phyloP scores from a whole-genome alignment of 169 alveolate genomes.

The Eimeria necatrix region DNA sequence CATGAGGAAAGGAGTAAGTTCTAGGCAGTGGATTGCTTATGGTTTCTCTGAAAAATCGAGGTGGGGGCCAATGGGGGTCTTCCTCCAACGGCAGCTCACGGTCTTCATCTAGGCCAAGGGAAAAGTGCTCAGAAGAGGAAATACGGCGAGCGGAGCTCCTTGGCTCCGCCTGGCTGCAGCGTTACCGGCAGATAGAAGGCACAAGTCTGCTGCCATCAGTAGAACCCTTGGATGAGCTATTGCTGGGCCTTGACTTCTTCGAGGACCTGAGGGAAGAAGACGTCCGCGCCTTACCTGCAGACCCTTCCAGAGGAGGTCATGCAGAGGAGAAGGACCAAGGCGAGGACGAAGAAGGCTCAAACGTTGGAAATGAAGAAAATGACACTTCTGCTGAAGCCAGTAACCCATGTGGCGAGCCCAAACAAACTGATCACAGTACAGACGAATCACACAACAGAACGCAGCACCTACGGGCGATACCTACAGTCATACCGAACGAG shows the following conservation, averaged over 20 bases:
- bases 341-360: neutral
- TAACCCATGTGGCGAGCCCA: neutral
- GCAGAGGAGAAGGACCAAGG: neutral
- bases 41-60: slow-evolving; percentile 21
- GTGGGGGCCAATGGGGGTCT: slow-evolving; percentile 47
- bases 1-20: neutral
- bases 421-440: neutral
- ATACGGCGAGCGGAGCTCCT: slow-evolving; percentile 56
- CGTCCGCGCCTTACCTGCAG: neutral
- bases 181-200: slow-evolving; percentile 76
- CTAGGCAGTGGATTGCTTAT: neutral
- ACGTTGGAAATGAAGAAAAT: neutral
- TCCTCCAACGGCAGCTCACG: neutral
- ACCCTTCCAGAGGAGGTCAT: neutral
- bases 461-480: slow-evolving; percentile 61
- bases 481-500: slow-evolving; percentile 67
- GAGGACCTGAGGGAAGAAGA: slow-evolving; percentile 77
- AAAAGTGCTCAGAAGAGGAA: neutral
- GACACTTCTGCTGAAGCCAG: neutral
- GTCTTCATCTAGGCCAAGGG: neutral
- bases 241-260: slow-evolving; percentile 77
- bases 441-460: neutral
- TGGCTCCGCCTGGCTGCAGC: slow-evolving; percentile 74
- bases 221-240: slow-evolving; percentile 70
- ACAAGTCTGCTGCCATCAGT: slow-evolving; percentile 67